Evolutionary conservation across 2,329 filamentous ascomycete genomes (phyloP).

Genomic region (Cordyceps cicadae): DNA sequence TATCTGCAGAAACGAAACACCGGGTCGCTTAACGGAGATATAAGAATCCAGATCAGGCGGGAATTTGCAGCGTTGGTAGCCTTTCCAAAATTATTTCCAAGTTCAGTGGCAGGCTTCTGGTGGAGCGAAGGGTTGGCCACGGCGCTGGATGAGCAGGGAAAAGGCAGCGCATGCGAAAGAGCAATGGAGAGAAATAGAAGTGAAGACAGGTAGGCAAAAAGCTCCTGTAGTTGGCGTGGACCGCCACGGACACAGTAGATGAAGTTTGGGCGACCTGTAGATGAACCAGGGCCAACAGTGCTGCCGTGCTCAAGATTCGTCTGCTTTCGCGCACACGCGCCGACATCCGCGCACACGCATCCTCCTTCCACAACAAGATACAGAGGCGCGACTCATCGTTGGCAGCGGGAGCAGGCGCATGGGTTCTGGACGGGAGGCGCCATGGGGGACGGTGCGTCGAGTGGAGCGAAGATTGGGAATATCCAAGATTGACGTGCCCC

Average conservation of each 20-base stretch:
- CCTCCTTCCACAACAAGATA: background rate
- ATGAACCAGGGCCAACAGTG: constrained; percentile 7
- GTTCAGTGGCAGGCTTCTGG: background rate
- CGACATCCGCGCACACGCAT: constrained; percentile 2
- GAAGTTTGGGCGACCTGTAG: constrained; percentile 9
- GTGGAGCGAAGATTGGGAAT: background rate
- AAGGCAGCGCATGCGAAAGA: background rate
- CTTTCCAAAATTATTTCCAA: background rate
- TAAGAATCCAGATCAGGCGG: constrained; percentile 4
- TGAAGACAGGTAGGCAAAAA: background rate
- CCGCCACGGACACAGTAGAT: background rate
- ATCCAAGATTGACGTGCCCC: constrained; percentile 7
- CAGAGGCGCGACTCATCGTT: constrained; percentile 2
- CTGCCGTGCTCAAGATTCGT: background rate
- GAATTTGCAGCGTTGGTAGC: background rate
- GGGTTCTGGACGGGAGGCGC: constrained; percentile 6
- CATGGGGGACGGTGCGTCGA: background rate
- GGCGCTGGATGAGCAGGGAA: background rate
- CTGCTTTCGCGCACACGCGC: constrained; percentile 3
- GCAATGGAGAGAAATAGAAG: background rate
- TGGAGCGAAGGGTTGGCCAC: background rate
- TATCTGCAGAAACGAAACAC: background rate
- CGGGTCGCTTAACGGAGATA: constrained; percentile 3
- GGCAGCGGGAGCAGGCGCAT: constrained; percentile 4
- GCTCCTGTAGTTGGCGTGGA: background rate